Evolutionary conservation across 345 rosid genomes (phyloP).

Genomic region (Ceriops tagal): DNA sequence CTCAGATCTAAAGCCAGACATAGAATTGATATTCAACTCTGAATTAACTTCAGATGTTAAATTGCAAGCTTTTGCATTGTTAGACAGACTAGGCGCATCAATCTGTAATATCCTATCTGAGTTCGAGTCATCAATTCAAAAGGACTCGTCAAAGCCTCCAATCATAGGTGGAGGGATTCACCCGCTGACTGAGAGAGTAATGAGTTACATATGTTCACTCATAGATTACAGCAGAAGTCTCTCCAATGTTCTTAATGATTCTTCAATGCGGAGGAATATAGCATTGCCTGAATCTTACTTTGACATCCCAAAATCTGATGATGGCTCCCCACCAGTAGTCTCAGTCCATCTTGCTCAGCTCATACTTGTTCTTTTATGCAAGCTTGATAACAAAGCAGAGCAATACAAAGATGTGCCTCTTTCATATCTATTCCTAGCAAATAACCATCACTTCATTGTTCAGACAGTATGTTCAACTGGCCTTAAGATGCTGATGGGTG

Average conservation of each 20-base stretch:
- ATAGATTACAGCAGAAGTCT: conserved; percentile 20
- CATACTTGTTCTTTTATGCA: conserved; percentile 25
- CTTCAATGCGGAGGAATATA: background rate
- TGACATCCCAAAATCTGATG: conserved; percentile 8
- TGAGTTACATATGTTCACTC: conserved; percentile 21
- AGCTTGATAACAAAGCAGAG: conserved; percentile 22
- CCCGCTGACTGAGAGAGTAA: conserved; percentile 12
- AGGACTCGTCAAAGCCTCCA: conserved; percentile 23
- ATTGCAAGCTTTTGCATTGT: conserved; percentile 15
- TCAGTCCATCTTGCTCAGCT: conserved; percentile 20
- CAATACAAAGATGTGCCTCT: conserved; percentile 22
- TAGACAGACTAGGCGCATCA: conserved; percentile 17
- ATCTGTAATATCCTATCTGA: conserved; percentile 15
- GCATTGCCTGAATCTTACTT: conserved; percentile 20
- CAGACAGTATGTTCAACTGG: conserved; percentile 11
- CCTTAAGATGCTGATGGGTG: conserved; percentile 14
- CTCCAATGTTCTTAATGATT: conserved; percentile 15
- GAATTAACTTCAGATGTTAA: conserved; percentile 17
- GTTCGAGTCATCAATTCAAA: conserved; percentile 19
- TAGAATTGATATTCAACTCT: conserved; percentile 18
- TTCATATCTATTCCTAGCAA: conserved; percentile 25
- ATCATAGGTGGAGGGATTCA: conserved; percentile 26
- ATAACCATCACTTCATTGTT: conserved; percentile 23
- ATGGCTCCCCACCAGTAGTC: conserved; percentile 8
- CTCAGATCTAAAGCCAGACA: conserved; percentile 34